phyloP scores from a whole-genome alignment of 441 rosid genomes.

The Adansonia rubrostipa region DNA sequence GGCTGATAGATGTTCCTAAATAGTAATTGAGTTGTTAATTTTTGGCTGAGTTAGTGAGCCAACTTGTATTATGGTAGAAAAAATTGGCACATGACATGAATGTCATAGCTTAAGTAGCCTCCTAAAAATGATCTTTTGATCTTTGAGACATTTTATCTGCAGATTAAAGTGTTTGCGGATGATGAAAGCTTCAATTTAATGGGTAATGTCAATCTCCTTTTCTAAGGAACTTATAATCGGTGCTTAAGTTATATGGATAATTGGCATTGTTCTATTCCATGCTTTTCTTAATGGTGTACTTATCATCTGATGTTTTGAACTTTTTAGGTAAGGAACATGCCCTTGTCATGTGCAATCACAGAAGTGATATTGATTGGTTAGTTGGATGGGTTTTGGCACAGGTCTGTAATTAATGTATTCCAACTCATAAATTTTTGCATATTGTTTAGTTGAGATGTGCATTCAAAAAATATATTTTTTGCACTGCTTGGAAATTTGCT shows the following conservation, averaged over 20 bases:
- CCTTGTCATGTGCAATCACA: conserved; percentile 68
- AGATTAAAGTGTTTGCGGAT: conserved; percentile 63
- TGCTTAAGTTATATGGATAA: background rate
- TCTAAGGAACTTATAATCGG: background rate
- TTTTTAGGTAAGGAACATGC: conserved; percentile 74
- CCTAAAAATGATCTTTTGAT: conserved; percentile 24
- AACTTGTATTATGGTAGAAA: background rate
- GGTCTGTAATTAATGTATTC: conserved; percentile 39
- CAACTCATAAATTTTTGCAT: background rate
- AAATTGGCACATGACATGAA: background rate
- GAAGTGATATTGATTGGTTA: conserved; percentile 82
- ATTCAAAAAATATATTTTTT: background rate
- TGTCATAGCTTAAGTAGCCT: conserved; percentile 13
- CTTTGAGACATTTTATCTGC: conserved; percentile 31
- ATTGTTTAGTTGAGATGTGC: background rate
- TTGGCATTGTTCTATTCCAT: conserved; percentile 10
- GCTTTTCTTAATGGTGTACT: conserved; percentile 3
- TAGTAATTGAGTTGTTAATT: conserved; percentile 4
- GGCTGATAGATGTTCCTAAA: background rate
- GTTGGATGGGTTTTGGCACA: conserved; percentile 79
- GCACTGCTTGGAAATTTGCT: conserved; percentile 6
- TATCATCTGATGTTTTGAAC: conserved; percentile 23
- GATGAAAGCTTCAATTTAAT: conserved; percentile 56
- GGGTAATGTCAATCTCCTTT: conserved; percentile 48
- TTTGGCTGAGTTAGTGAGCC: background rate